These are phyloP conservation scores for Hyphodiscus sp. DNA, from an alignment of 2,329 filamentous ascomycete genomes.

Conservation along the genomic window DNA sequence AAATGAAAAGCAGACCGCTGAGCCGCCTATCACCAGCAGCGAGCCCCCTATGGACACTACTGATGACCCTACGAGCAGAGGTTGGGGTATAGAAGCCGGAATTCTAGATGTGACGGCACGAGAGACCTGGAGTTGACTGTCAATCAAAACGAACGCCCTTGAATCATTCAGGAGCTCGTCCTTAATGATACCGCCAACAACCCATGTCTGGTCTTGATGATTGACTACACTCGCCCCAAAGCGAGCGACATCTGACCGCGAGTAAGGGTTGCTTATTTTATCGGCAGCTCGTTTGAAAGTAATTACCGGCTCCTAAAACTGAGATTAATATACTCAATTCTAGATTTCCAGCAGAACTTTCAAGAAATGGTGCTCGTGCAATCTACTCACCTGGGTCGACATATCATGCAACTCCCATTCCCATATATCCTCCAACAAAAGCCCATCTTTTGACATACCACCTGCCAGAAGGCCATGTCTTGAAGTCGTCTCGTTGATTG, in stretches of 20 bases:
- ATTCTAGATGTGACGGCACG: neutral
- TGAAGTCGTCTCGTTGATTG: conserved; percentile 19
- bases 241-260: conserved; percentile 22
- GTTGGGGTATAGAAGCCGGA: conserved; percentile 37
- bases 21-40: conserved; percentile 66
- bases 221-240: conserved; percentile 38
- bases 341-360: neutral
- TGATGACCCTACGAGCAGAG: conserved; percentile 67
- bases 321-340: neutral
- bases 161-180: conserved; percentile 37
- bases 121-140: neutral
- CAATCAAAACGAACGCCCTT: conserved; percentile 42
- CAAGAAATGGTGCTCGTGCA: neutral
- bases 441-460: conserved; percentile 61
- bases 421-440: conserved; percentile 56
- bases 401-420: conserved; percentile 49
- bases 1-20: conserved; percentile 86
- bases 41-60: conserved; percentile 40
- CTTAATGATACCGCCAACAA: conserved; percentile 40
- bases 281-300: conserved; percentile 20
- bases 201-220: conserved; percentile 23
- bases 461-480: conserved; percentile 61
- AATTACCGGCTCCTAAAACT: conserved; percentile 26
- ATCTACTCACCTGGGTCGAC: conserved; percentile 13
- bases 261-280: neutral